Conservation (phyloP, 2,329 filamentous ascomycete species). For the Clonostachys byssicola region DNA sequence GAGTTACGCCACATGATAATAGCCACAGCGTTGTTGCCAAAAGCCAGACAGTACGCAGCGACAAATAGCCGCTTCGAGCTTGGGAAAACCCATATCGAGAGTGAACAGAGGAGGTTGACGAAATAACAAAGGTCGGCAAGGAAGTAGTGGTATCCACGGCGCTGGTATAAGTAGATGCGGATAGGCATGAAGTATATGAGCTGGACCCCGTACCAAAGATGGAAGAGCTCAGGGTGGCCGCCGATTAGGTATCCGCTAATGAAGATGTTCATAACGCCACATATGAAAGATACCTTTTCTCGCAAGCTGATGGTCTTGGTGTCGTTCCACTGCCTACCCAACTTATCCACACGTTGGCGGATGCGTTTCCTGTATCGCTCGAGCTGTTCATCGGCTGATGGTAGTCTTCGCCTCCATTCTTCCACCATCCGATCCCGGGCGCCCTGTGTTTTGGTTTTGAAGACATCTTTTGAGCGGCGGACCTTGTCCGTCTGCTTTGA, state of each 20-base stretch:
- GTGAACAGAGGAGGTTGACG: conserved; percentile 79
- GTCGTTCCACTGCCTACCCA: conserved; percentile 83
- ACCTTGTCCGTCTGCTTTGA: conserved; percentile 83
- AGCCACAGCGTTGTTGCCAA: conserved; percentile 94
- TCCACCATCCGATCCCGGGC: conserved; percentile 90
- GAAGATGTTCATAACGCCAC: conserved; percentile 94
- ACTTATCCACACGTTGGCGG: conserved; percentile 82
- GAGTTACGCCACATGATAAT: conserved; percentile 99
- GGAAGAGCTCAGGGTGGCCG: conserved; percentile 79
- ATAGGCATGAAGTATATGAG: conserved; percentile 96
- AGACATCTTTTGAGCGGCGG: conserved; percentile 72
- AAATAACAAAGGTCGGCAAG: conserved; percentile 97
- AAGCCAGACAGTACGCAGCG: conserved; percentile 85
- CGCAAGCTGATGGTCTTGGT: conserved; percentile 81
- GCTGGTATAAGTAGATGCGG: conserved; percentile 85
- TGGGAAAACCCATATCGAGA: conserved; percentile 89
- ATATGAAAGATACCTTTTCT: conserved; percentile 96
- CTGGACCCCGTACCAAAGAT: conserved; percentile 87
- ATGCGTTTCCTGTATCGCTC: conserved; percentile 87
- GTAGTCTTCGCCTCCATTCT: conserved; percentile 83
- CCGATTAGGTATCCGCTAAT: conserved; percentile 93
- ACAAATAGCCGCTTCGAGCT: conserved; percentile 88
- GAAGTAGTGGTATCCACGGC: conserved; percentile 94
- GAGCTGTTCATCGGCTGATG: conserved; percentile 85
- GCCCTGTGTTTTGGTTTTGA: conserved; percentile 70